Percentiles rank a stretch among this genome's conserved stretches.
Evolutionary conservation across 2,329 filamentous ascomycete genomes (phyloP).

Genomic region (Aspergillus fumigatiaffinis): DNA sequence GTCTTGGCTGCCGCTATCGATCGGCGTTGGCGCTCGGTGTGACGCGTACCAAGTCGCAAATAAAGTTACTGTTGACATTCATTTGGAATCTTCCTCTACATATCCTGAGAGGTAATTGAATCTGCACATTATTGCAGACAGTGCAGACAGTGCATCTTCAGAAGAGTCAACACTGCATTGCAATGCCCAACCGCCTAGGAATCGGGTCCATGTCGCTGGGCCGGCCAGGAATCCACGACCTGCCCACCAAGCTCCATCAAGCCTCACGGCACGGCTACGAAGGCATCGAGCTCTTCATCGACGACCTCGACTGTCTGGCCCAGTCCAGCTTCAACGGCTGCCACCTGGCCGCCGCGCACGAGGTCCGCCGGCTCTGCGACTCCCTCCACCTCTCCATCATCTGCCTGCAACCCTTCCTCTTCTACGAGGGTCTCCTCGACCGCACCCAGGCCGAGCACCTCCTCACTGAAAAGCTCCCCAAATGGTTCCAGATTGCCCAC

Average conservation of each 20-base stretch:
- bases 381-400: slow-evolving; percentile 30
- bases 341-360: slow-evolving; percentile 22
- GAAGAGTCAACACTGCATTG: neutral
- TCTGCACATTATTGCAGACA: too few species aligned
- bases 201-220: slow-evolving; percentile 77
- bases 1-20: too few species aligned
- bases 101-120: too few species aligned
- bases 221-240: slow-evolving; percentile 64
- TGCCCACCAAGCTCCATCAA: slow-evolving; percentile 65
- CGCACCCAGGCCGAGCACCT: slow-evolving; percentile 54
- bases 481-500: slow-evolving; percentile 66
- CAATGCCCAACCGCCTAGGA: slow-evolving; percentile 45
- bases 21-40: too few species aligned
- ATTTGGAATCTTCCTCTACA: too few species aligned
- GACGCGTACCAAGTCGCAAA: too few species aligned
- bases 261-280: slow-evolving; percentile 47
- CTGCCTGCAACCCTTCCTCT: slow-evolving; percentile 71
- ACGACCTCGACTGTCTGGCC: slow-evolving; percentile 31
- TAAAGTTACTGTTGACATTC: too few species aligned
- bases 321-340: slow-evolving; percentile 19
- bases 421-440: slow-evolving; percentile 71
- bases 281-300: slow-evolving; percentile 37
- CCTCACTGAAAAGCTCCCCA: slow-evolving; percentile 57
- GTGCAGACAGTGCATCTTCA: too few species aligned
- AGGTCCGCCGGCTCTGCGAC: slow-evolving; percentile 49